Conservation (phyloP, 208 protist genomes). For the Crithidia mellificae region DNA sequence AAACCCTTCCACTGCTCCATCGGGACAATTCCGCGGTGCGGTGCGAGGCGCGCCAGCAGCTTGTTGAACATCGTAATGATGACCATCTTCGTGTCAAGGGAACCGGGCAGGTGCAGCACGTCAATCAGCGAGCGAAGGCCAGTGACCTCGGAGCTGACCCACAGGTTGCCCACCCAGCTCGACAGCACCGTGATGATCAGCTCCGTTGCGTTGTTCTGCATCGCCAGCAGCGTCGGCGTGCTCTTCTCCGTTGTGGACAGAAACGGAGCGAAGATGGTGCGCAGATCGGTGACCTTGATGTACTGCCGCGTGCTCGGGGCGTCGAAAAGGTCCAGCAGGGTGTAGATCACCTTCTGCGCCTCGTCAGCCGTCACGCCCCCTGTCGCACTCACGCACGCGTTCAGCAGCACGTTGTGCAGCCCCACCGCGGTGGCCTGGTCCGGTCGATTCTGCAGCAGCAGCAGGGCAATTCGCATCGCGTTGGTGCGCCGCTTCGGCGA, state of each 20-base stretch:
- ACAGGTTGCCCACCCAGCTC: conserved; percentile 77
- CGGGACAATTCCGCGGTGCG: conserved; percentile 70
- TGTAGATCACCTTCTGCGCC: conserved; percentile 54
- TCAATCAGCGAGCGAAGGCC: conserved; percentile 81
- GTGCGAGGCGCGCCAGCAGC: conserved; percentile 68
- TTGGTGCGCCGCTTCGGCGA: conserved; percentile 58
- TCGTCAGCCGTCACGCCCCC: conserved; percentile 61
- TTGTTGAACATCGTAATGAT: conserved; percentile 86
- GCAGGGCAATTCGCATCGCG: conserved; percentile 63
- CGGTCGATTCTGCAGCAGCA: conserved; percentile 36
- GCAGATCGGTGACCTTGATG: conserved; percentile 67
- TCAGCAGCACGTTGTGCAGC: conserved; percentile 67
- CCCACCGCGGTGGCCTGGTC: conserved; percentile 49
- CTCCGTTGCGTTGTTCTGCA: conserved; percentile 81
- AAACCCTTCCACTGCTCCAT: conserved; percentile 70
- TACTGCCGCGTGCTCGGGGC: conserved; percentile 67
- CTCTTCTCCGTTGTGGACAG: conserved; percentile 37
- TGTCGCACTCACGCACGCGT: conserved; percentile 64
- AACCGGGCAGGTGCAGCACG: conserved; percentile 79
- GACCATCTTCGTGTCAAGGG: conserved; percentile 86
- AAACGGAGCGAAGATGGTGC: conserved; percentile 78
- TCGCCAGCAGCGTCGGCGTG: conserved; percentile 35
- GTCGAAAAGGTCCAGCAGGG: conserved; percentile 72
- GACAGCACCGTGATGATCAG: conserved; percentile 72
- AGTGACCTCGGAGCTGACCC: conserved; percentile 74